A percentile compares a stretch with the other conserved stretches of the same genome.
Conservation (phyloP, 306 rosid species). For the Vigna radiata region DNA sequence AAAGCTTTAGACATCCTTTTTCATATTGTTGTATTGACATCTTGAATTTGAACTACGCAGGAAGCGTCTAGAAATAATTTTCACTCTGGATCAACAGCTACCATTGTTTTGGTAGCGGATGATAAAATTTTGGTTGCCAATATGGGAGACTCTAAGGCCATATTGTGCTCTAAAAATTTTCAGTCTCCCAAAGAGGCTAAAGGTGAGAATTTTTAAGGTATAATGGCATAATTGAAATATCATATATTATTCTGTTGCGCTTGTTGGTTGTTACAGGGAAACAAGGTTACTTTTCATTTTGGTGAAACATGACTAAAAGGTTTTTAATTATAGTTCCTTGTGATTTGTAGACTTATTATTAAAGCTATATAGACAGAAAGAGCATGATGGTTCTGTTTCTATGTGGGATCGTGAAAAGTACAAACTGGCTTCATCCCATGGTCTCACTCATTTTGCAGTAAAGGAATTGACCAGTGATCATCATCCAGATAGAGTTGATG, state of each 20-base stretch:
- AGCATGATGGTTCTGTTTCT: constrained; percentile 64
- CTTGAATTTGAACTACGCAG: constrained; percentile 63
- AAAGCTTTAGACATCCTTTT: constrained; percentile 1
- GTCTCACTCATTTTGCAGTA: constrained; percentile 69
- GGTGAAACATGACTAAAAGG: constrained; percentile 31
- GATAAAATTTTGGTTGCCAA: constrained; percentile 93
- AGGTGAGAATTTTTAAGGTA: constrained; percentile 59
- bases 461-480: constrained; percentile 96
- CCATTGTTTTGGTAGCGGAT: constrained; percentile 74
- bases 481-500: constrained; percentile 93
- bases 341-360: constrained; percentile 70
- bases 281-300: constrained; percentile 33
- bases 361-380: constrained; percentile 75
- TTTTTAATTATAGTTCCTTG: constrained; percentile 49
- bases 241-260: not conserved
- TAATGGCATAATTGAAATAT: constrained; percentile 31
- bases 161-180: constrained; percentile 84
- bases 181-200: constrained; percentile 85
- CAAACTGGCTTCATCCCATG: constrained; percentile 60
- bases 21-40: constrained; percentile 48
- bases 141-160: constrained; percentile 94
- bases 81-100: constrained; percentile 87
- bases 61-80: constrained; percentile 75
- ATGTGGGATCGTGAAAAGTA: constrained; percentile 63
- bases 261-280: not conserved